Conservation (phyloP, 2,329 filamentous ascomycete genomes). For the Epichloe coenophiala region DNA sequence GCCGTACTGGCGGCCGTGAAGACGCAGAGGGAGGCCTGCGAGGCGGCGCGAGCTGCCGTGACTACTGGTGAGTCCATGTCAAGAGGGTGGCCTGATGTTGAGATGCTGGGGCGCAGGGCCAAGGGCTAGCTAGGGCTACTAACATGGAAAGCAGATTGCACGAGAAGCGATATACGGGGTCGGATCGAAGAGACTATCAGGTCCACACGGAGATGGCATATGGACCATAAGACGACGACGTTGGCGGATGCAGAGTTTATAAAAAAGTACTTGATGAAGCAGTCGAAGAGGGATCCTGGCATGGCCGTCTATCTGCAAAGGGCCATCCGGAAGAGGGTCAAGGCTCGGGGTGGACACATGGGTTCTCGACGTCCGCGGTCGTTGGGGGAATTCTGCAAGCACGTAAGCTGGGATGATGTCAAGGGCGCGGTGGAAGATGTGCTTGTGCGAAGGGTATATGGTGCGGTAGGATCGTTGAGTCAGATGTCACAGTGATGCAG, state of each 20-base stretch:
- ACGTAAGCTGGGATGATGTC: conserved; percentile 21
- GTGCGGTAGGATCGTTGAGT: conserved; percentile 11
- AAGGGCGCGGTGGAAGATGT: conserved; percentile 18
- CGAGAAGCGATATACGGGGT: conserved; percentile 5
- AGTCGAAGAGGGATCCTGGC: conserved; percentile 20
- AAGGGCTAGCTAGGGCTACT: background rate
- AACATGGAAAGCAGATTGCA: background rate
- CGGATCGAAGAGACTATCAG: conserved; percentile 22
- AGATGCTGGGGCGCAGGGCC: too few species aligned
- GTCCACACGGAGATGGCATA: conserved; percentile 26
- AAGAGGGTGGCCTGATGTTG: too few species aligned
- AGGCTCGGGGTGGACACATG: conserved; percentile 2
- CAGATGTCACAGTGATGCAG: background rate
- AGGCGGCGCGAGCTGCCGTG: background rate
- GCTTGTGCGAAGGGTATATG: conserved; percentile 14
- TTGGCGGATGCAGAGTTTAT: conserved; percentile 18
- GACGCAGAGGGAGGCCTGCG: conserved; percentile 1
- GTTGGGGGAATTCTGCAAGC: conserved; percentile 20
- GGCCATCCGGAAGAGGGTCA: conserved; percentile 15
- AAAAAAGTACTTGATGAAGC: conserved; percentile 21
- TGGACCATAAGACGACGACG: conserved; percentile 21
- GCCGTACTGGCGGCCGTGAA: conserved; percentile 4
- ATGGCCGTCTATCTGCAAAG: conserved; percentile 22
- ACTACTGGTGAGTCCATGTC: too few species aligned
- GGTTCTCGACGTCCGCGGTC: conserved; percentile 10